A percentile compares a stretch with the other conserved stretches of the same genome.
Conservation (phyloP, 768 basidiomycete genomes). For the Hericium coralloides region DNA sequence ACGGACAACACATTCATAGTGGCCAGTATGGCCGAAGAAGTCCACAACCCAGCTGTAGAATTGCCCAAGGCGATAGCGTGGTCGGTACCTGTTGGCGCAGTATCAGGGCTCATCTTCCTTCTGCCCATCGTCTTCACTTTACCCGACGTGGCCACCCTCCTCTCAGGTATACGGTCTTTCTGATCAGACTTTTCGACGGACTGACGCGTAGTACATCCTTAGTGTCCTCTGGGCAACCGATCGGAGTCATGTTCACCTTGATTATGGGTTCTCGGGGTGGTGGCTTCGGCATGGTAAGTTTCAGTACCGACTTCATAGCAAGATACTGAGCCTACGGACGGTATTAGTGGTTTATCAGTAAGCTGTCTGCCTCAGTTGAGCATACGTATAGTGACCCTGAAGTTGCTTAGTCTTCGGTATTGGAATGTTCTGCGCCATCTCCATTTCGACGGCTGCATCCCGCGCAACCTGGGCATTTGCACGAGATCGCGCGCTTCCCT, state of each 20-base stretch:
- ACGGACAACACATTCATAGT: conserved; percentile 25
- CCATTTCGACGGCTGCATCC: conserved; percentile 57
- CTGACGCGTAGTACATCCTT: background rate
- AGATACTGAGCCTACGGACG: background rate
- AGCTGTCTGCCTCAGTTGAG: background rate
- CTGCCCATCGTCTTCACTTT: conserved; percentile 60
- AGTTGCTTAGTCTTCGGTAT: conserved; percentile 37
- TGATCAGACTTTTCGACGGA: background rate
- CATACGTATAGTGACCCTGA: background rate
- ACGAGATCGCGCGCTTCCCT: conserved; percentile 56
- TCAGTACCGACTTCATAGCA: background rate
- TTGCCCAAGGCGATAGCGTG: conserved; percentile 47
- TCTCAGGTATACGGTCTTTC: conserved; percentile 32
- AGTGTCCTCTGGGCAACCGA: conserved; percentile 56
- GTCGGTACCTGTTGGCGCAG: conserved; percentile 43
- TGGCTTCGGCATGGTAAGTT: conserved; percentile 49
- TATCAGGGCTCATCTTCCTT: conserved; percentile 45
- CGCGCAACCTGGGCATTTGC: conserved; percentile 68
- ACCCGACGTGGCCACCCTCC: conserved; percentile 43
- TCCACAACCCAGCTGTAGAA: conserved; percentile 44
- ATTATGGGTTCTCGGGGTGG: conserved; percentile 54
- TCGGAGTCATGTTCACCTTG: conserved; percentile 52
- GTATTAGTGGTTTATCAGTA: conserved; percentile 1
- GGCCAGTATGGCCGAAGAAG: conserved; percentile 62
- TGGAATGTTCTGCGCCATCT: conserved; percentile 55